phyloP scores from a whole-genome alignment of 768 basidiomycete genomes.

The Termitomyces sp. region DNA sequence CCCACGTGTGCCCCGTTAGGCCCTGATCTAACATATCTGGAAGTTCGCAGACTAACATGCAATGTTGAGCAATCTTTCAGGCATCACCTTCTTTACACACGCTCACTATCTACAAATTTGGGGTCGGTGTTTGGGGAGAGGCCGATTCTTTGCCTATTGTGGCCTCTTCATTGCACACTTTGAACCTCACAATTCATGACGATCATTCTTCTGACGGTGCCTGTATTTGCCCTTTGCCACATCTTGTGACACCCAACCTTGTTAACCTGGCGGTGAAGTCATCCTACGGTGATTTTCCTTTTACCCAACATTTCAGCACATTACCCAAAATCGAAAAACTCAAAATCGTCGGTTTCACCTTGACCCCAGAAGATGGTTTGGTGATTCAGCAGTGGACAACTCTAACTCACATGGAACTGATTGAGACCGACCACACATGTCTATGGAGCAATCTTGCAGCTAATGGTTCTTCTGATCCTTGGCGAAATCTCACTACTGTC shows the following conservation, averaged over 20 bases:
- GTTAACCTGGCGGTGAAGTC: background rate
- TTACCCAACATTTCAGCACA: background rate
- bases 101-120: background rate
- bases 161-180: background rate
- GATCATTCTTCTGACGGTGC: no score
- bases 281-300: background rate
- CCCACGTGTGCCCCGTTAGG: background rate
- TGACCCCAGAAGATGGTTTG: background rate
- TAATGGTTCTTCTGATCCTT: background rate
- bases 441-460: background rate
- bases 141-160: background rate
- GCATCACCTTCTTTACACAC: conserved; percentile 1
- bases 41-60: background rate
- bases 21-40: background rate
- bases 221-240: background rate
- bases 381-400: background rate
- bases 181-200: background rate
- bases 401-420: background rate
- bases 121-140: background rate
- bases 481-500: conserved; percentile 1
- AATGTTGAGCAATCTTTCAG: background rate
- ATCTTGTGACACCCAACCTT: conserved; percentile 1
- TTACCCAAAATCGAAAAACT: conserved; percentile 1
- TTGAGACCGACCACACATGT: background rate
- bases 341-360: background rate